Evolutionary conservation across 305 asterid genomes (phyloP), one percentile per base, ranked within the genome.

Genomic region (Fraxinus platypoda): DNA sequence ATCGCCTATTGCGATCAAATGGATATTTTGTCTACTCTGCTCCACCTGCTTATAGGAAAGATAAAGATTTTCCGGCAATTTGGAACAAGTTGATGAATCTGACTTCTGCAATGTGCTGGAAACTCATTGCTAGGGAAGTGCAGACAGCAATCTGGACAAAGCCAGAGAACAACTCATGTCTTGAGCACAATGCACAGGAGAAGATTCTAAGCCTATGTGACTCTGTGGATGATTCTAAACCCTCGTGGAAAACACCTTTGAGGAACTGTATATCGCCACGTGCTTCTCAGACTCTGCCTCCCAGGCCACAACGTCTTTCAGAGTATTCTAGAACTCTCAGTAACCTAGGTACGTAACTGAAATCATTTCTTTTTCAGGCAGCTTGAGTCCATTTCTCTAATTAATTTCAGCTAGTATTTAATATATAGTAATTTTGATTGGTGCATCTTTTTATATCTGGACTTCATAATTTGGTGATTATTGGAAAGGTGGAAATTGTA

Each of bases 31-130:
- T 94, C 33, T 95, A 95, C 91, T 93, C 97, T 12, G 99, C 98
- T 82, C 98, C 99, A 87, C 97, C 99, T 34, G 98, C 98, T 30
- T 95, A 95, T 85, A 90, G 91, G 85, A 93, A 92, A 86, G 98
- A 95, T 86, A 95, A 93, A 87, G 97, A 92, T 80, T 95, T 87
- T 84, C 99, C 97, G 0, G 25, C 82, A 70, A 91, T 94, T 85
- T 95, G 98, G 99, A 92, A 91, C 79, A 90, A 90, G 88, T 85
- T 94, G 90, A 85, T 85, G 85, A 89, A 85, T 73, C 81, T 94
- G 80, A 93, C 99, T 78, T 80, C 97, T 78, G 93, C 96, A 75
- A 95, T 94, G 98, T 95, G 98, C 91, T 93, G 99, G 99, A 95
- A 94, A 80, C 98, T 95, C 68, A 84, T 94, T 25, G 96, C 99